Evolutionary conservation across 257 asterid species (phyloP).

Genomic region (Capsicum pubescens): DNA sequence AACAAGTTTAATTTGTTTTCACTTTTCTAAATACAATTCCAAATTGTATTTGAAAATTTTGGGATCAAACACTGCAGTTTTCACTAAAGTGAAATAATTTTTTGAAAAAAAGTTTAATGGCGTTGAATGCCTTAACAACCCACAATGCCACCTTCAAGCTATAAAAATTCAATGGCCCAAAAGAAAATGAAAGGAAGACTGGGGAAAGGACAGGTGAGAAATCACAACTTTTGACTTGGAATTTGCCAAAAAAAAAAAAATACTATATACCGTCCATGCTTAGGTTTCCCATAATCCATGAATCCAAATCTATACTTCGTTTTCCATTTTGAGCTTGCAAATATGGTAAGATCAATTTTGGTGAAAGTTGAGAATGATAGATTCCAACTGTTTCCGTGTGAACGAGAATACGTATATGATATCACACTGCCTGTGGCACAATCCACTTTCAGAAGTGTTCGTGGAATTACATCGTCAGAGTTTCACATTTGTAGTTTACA

Average conservation of each 20-base stretch:
- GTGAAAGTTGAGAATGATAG: background rate
- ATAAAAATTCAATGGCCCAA: background rate
- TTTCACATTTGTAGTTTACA: background rate
- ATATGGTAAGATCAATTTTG: background rate
- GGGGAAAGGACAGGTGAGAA: background rate
- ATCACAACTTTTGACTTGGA: background rate
- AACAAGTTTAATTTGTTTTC: too few species aligned
- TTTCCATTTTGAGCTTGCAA: background rate
- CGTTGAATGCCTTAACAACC: background rate
- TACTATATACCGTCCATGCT: background rate
- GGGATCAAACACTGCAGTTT: too few species aligned
- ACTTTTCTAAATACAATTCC: too few species aligned
- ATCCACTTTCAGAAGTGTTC: constrained; percentile 5
- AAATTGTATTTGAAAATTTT: too few species aligned
- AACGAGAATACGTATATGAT: background rate
- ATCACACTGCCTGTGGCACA: background rate
- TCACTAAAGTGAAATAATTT: too few species aligned
- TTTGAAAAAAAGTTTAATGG: too few species aligned
- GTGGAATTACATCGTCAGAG: background rate
- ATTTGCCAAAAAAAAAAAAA: background rate
- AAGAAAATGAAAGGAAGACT: background rate
- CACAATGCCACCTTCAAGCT: background rate
- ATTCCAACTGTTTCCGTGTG: background rate
- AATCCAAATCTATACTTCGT: background rate
- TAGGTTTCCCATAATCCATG: background rate